phyloP scores from a whole-genome alignment of 169 alveolate species.

The Miamiensis avidus region DNA sequence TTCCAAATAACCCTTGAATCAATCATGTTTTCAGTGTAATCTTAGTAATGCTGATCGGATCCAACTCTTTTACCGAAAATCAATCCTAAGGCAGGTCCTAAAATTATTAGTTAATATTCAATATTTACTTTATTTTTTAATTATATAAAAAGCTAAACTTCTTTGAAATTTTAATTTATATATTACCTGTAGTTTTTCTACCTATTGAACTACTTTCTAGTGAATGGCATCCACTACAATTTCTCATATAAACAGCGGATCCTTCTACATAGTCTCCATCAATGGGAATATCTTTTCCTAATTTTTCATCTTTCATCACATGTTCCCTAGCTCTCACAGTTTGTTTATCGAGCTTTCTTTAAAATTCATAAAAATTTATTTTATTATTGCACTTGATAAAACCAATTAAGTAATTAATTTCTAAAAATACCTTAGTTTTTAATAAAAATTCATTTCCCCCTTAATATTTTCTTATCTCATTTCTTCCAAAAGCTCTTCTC shows the following conservation, averaged over 20 bases:
- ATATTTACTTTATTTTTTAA: too few relatives aligned
- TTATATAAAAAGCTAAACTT: too few relatives aligned
- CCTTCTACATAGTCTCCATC: conserved; percentile 36
- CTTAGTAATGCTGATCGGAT: conserved; percentile 7
- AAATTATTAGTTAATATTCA: not conserved
- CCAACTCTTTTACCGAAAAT: conserved; percentile 21
- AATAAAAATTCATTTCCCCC: conserved; percentile 11
- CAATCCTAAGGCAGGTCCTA: conserved; percentile 17
- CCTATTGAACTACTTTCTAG: conserved; percentile 12
- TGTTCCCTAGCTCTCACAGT: conserved; percentile 15
- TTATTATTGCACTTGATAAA: not conserved
- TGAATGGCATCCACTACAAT: conserved; percentile 20
- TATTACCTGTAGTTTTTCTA: conserved; percentile 19
- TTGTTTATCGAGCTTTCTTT: not conserved
- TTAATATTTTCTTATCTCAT: not conserved
- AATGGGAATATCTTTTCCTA: conserved; percentile 15
- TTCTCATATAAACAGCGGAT: not conserved
- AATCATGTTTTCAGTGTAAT: not conserved
- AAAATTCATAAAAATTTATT: not conserved
- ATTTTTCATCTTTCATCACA: not conserved
- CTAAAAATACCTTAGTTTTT: not conserved
- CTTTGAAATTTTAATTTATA: not conserved
- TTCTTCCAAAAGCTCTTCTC: not conserved
- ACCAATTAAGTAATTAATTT: too few relatives aligned
- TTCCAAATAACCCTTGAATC: conserved; percentile 7